Evolutionary conservation across 2,329 filamentous ascomycete species (phyloP).

Genomic region (Penicillium sp.): DNA sequence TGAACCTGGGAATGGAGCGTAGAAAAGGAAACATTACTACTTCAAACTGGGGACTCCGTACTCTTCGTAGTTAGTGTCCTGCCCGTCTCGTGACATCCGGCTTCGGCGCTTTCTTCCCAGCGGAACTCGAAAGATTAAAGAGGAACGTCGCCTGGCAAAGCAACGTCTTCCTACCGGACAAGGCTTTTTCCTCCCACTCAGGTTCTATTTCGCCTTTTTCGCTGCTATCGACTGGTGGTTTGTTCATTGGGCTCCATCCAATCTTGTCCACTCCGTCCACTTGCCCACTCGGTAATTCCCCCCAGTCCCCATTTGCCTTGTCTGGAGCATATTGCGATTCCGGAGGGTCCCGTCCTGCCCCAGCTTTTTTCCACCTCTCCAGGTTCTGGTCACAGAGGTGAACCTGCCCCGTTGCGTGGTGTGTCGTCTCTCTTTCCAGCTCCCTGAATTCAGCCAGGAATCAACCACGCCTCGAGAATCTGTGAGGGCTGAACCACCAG

Average conservation of each 20-base stretch:
- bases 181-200: slow-evolving; percentile 29
- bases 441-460: neutral
- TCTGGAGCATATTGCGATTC: slow-evolving; percentile 17
- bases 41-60: neutral
- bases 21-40: neutral
- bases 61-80: neutral
- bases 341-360: slow-evolving; percentile 26
- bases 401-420: neutral
- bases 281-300: slow-evolving; percentile 23
- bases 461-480: neutral
- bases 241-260: neutral
- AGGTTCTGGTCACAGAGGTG: neutral
- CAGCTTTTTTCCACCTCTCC: slow-evolving; percentile 12
- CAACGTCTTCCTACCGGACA: slow-evolving; percentile 18
- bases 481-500: neutral
- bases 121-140: slow-evolving; percentile 12
- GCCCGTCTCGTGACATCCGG: slow-evolving; percentile 26
- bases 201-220: slow-evolving; percentile 6
- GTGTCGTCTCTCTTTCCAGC: neutral
- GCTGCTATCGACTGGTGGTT: slow-evolving; percentile 1
- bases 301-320: slow-evolving; percentile 14
- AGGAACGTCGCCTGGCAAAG: slow-evolving; percentile 1
- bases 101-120: slow-evolving; percentile 30
- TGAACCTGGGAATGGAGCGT: neutral
- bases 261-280: neutral